These are phyloP conservation scores for Ophiosphaerella narmari DNA, from an alignment of 2,329 filamentous ascomycete genomes.

Conservation along the genomic window DNA sequence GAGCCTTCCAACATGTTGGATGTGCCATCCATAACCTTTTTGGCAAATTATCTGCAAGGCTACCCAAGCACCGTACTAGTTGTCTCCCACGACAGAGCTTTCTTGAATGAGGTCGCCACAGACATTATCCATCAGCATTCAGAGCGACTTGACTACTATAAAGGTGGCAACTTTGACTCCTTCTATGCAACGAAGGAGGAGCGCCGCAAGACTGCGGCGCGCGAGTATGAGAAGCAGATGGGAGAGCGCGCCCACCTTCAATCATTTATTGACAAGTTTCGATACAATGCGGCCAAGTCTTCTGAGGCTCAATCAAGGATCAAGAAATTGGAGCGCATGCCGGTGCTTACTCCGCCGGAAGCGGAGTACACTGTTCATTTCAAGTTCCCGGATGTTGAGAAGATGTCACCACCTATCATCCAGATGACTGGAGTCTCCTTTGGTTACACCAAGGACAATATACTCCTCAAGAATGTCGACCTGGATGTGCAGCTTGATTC, in stretches of 20 bases:
- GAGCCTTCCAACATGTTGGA: conserved; percentile 99
- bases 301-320: conserved; percentile 98
- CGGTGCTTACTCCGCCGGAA: conserved; percentile 85
- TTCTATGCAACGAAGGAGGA: conserved; percentile 93
- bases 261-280: conserved; percentile 98
- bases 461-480: conserved; percentile 83
- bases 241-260: conserved; percentile 89
- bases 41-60: conserved; percentile 89
- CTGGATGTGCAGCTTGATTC: conserved; percentile 97
- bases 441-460: conserved; percentile 80
- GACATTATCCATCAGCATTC: conserved; percentile 99
- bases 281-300: conserved; percentile 98
- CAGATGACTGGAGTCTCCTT: conserved; percentile 95
- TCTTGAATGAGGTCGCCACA: conserved; percentile 98
- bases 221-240: conserved; percentile 99
- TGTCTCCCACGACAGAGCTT: conserved; percentile 97
- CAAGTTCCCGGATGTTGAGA: conserved; percentile 96
- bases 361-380: conserved; percentile 95
- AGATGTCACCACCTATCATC: conserved; percentile 94
- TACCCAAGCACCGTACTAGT: conserved; percentile 96
- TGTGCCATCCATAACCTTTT: conserved; percentile 98
- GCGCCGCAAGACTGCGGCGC: conserved; percentile 91
- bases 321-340: conserved; percentile 99
- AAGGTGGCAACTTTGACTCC: conserved; percentile 83
- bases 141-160: conserved; percentile 96